Evolutionary conservation across 1,284 basidiomycete genomes (phyloP).

Genomic region (Cystobasidium slooffiae): DNA sequence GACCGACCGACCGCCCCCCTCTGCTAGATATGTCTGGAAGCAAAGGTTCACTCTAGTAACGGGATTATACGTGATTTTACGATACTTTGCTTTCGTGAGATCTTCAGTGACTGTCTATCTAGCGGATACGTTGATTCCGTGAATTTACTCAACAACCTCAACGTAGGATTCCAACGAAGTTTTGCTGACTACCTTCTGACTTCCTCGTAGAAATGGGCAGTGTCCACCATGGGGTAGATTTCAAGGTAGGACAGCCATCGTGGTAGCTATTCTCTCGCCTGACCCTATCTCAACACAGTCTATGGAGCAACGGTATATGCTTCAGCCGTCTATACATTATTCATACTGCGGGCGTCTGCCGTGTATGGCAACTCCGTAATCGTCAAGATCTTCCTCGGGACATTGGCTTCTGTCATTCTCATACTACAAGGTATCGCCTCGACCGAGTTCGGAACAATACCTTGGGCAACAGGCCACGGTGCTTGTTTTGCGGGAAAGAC

Average conservation of each 20-base stretch:
- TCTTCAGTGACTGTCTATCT: conserved; percentile 5
- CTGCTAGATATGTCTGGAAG: conserved; percentile 21
- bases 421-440: conserved; percentile 18
- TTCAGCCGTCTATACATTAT: conserved; percentile 16
- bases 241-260: too few species aligned
- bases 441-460: neutral
- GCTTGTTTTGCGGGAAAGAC: conserved; percentile 27
- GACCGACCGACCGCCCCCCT: neutral
- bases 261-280: neutral
- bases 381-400: neutral
- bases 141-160: neutral
- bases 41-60: conserved; percentile 14
- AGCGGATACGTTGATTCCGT: conserved; percentile 12
- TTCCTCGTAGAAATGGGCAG: neutral
- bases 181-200: neutral
- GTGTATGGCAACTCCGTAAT: conserved; percentile 24
- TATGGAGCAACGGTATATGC: conserved; percentile 12
- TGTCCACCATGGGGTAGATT: neutral
- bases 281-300: conserved; percentile 1
- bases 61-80: conserved; percentile 3
- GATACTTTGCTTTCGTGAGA: conserved; percentile 18
- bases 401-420: neutral
- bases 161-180: neutral
- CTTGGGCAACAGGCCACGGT: conserved; percentile 18
- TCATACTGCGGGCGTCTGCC: conserved; percentile 23